phyloP scores from a whole-genome alignment of 2,329 filamentous ascomycete genomes.

The Dothidotthia symphoricarpi region DNA sequence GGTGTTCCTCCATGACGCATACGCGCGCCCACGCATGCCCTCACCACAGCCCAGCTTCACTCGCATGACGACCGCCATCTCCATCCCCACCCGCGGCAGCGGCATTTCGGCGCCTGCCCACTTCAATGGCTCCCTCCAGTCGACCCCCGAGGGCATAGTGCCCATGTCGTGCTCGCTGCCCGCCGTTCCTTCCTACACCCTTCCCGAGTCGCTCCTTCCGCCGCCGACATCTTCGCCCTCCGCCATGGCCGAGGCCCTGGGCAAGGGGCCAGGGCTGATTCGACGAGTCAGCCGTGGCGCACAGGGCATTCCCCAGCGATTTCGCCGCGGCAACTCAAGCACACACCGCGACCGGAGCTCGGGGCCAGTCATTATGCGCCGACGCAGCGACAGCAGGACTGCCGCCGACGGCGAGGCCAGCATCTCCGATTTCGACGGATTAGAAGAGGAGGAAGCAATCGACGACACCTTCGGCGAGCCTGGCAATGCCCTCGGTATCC shows the following conservation, averaged over 20 bases:
- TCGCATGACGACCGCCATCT: conserved; percentile 33
- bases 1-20: conserved; percentile 32
- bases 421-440: conserved; percentile 51
- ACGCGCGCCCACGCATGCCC: conserved; percentile 31
- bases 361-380: conserved; percentile 81
- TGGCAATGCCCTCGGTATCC: conserved; percentile 46
- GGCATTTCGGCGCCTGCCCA: conserved; percentile 40
- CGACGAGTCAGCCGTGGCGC: conserved; percentile 81
- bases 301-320: conserved; percentile 64
- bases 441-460: conserved; percentile 52
- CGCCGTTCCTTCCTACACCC: conserved; percentile 57
- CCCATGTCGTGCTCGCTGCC: conserved; percentile 52
- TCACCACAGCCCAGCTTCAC: conserved; percentile 35
- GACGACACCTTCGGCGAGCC: conserved; percentile 46
- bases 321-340: conserved; percentile 74
- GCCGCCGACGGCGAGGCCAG: conserved; percentile 53
- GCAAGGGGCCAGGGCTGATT: conserved; percentile 68
- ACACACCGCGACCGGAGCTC: conserved; percentile 79
- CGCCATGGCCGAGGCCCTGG: conserved; percentile 63
- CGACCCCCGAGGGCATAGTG: conserved; percentile 63
- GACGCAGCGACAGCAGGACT: conserved; percentile 85
- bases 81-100: conserved; percentile 41
- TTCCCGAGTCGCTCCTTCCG: conserved; percentile 69
- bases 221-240: conserved; percentile 51
- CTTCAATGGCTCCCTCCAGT: conserved; percentile 62